A percentile compares a stretch with the other conserved stretches of the same genome.
Evolutionary conservation across 2,329 filamentous ascomycete species (phyloP).

Genomic region (Fonsecaea pugnacius): DNA sequence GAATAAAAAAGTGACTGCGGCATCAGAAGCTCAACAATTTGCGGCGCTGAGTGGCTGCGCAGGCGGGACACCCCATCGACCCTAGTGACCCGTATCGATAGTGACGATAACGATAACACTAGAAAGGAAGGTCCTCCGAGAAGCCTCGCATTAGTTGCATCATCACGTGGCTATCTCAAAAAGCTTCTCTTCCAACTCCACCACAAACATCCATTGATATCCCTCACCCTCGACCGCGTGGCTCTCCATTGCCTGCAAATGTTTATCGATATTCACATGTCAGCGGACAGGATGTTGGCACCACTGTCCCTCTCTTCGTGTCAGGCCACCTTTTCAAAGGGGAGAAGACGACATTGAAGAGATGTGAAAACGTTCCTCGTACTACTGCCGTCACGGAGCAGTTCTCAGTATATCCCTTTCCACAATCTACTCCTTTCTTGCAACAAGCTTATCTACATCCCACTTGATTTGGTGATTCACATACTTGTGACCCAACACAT

Average conservation of each 20-base stretch:
- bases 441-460: conserved; percentile 11
- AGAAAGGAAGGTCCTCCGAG: conserved; percentile 10
- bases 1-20: conserved; percentile 1
- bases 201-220: not conserved
- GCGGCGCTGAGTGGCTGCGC: not conserved
- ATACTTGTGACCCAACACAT: conserved; percentile 61
- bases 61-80: not conserved
- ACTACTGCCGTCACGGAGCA: not conserved
- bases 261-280: not conserved
- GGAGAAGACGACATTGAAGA: not conserved
- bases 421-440: conserved; percentile 5
- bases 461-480: not conserved
- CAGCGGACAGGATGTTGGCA: not conserved
- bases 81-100: not conserved
- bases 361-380: not conserved
- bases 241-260: not conserved
- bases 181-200: not conserved
- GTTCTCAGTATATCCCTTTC: conserved; percentile 13
- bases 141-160: not conserved
- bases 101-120: conserved; percentile 9
- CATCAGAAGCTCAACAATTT: conserved; percentile 9
- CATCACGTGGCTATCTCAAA: not conserved
- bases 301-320: not conserved
- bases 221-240: not conserved
- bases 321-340: not conserved